Base-by-base conservation (phyloP, 1,284 basidiomycete genomes). In the Microbotryomycetes sp. region DNA sequence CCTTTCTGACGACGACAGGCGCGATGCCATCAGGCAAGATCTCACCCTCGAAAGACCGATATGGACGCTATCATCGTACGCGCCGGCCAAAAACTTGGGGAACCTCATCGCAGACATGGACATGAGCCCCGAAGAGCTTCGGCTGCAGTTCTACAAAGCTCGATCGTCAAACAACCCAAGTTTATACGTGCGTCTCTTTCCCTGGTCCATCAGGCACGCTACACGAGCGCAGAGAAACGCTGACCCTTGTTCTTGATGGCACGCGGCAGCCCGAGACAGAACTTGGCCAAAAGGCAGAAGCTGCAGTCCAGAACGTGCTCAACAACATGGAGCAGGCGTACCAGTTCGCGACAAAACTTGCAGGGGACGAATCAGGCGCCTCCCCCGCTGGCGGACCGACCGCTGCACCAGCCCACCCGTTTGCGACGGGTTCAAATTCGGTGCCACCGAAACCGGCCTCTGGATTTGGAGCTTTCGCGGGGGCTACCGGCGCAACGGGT, bases 31-130 rank as follows among this genome's bases (percentile, higher is more conserved):
- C 30, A 72, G 73, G 16, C 78, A 76, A 47, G 88, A 90, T 70
- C 71, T 90, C 5, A 75, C 75, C 18, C 75, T 74, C 4, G 88
- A 90, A 23, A 84, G 83, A 69, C 92, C 91, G 0, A 58, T 81
- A 6, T 97, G 88, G 86, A 85, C 86, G n/a, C 76, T 93, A 0
- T 85, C 89, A 0, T 86, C 82, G 0, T 96, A 88, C 73, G 91
- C 81, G 0, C 83, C 88, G 24, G 83, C 84, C 0, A 91, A 92
- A 72, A 73, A 81, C 57, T 88, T 91, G 69, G 85, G 84, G 0
- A 84, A 81, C 52, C 70, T 94, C 5, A 75, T 96, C 18, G 66
- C 75, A 4, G 84, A 83, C 1, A 76, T 87, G 30, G 91, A 96
- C 70, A 79, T 87, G 64, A 87, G 85, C 0, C 82, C 81, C 0